Percentiles rank a stretch among this genome's conserved stretches.
Evolutionary conservation across 495 filamentous ascomycete species (phyloP).

Genomic region (Aspergillus hancockii): DNA sequence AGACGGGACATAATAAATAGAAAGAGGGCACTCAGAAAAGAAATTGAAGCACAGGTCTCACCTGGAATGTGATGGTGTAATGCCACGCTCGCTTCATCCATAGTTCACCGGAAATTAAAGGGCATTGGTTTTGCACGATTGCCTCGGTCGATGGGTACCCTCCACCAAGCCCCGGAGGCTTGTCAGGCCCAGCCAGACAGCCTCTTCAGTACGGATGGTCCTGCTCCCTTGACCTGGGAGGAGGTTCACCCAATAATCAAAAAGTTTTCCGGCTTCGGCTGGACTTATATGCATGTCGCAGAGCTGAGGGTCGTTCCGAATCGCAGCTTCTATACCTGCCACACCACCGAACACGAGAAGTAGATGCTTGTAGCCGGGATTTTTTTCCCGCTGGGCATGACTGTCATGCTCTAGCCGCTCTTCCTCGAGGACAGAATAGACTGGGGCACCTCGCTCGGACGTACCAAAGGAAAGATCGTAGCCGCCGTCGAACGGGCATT

Average conservation of each 20-base stretch:
- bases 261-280: conserved; percentile 59
- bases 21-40: background rate
- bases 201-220: conserved; percentile 78
- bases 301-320: conserved; percentile 63
- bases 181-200: conserved; percentile 67
- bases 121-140: conserved; percentile 1
- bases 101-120: background rate
- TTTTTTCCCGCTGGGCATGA: conserved; percentile 12
- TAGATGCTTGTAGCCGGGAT: conserved; percentile 60
- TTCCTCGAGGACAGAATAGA: conserved; percentile 47
- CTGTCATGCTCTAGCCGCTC: conserved; percentile 21
- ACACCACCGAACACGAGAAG: conserved; percentile 74
- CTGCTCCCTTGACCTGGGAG: conserved; percentile 73
- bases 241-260: conserved; percentile 78
- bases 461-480: conserved; percentile 73
- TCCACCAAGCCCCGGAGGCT: conserved; percentile 54
- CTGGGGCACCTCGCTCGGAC: conserved; percentile 64
- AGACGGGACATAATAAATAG: background rate
- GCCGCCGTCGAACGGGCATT: conserved; percentile 61
- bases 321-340: conserved; percentile 68
- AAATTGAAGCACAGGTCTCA: background rate
- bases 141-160: conserved; percentile 12
- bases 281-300: conserved; percentile 54
- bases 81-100: background rate
- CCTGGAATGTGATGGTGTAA: conserved; percentile 1